Percentiles rank a stretch among this genome's conserved stretches.
These are phyloP conservation scores for Aspergillaceae sp. DNA, from an alignment of 2,329 filamentous ascomycete species.

Conservation along the genomic window DNA sequence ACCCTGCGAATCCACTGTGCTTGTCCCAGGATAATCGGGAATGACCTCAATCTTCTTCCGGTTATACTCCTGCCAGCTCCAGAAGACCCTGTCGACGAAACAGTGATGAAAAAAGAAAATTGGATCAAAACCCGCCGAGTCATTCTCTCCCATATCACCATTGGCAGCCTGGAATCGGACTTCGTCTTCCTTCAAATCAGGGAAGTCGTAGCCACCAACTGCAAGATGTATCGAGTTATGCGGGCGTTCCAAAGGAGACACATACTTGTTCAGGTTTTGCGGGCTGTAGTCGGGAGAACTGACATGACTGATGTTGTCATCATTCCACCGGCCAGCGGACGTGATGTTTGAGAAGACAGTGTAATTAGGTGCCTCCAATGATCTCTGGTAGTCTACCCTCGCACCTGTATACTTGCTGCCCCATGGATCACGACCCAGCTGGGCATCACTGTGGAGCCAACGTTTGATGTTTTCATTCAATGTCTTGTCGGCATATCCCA, in stretches of 20 bases:
- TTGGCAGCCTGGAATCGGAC: slow-evolving; percentile 13
- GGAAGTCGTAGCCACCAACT: not conserved
- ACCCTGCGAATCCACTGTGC: not conserved
- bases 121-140: slow-evolving; percentile 27
- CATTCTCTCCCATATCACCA: slow-evolving; percentile 28
- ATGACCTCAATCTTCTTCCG: not conserved
- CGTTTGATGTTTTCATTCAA: not conserved
- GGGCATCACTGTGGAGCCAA: not conserved
- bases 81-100: slow-evolving; percentile 24
- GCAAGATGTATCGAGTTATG: slow-evolving; percentile 3
- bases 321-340: slow-evolving; percentile 14
- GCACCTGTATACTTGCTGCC: not conserved
- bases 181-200: not conserved
- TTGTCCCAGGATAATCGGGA: not conserved
- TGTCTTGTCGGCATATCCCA: not conserved
- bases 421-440: not conserved
- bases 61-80: slow-evolving; percentile 21
- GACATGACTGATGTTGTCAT: slow-evolving; percentile 5
- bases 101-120: slow-evolving; percentile 27
- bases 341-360: slow-evolving; percentile 26
- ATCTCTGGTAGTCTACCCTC: slow-evolving; percentile 4
- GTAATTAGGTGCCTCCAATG: slow-evolving; percentile 24
- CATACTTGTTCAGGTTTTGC: not conserved
- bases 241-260: not conserved
- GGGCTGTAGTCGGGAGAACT: not conserved